Evolutionary conservation across 1,139 yeast species (phyloP).

Genomic region (Diutina ranongensis): DNA sequence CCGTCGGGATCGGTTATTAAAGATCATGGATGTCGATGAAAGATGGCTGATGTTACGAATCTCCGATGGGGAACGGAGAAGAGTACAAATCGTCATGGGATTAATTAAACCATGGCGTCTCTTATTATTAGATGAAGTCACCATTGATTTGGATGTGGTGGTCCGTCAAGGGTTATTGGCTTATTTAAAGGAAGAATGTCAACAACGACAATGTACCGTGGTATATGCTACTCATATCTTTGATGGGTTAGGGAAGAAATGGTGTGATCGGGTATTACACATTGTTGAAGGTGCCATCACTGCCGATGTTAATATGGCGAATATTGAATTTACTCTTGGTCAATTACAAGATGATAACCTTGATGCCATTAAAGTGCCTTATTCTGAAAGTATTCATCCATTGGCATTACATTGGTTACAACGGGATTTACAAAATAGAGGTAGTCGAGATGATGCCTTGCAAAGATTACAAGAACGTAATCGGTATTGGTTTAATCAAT

Average conservation of each 20-base stretch:
- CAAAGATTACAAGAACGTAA: not conserved
- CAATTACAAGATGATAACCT: slow-evolving; percentile 11
- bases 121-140: slow-evolving; percentile 81
- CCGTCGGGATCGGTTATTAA: slow-evolving; percentile 64
- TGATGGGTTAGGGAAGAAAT: slow-evolving; percentile 70
- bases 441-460: slow-evolving; percentile 35
- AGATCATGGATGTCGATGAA: slow-evolving; percentile 72
- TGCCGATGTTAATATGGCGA: slow-evolving; percentile 17
- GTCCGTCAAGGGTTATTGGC: slow-evolving; percentile 66
- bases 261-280: slow-evolving; percentile 87
- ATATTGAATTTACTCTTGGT: slow-evolving; percentile 18
- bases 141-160: slow-evolving; percentile 89
- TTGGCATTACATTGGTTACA: slow-evolving; percentile 56
- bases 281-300: slow-evolving; percentile 50
- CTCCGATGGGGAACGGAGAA: slow-evolving; percentile 88
- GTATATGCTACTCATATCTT: slow-evolving; percentile 94
- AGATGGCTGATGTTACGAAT: slow-evolving; percentile 88
- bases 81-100: slow-evolving; percentile 94
- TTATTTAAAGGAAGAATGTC: slow-evolving; percentile 64
- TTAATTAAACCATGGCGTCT: slow-evolving; percentile 82
- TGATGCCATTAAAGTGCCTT: slow-evolving; percentile 22
- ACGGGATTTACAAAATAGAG: slow-evolving; percentile 40
- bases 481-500: slow-evolving; percentile 1
- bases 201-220: slow-evolving; percentile 51
- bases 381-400: slow-evolving; percentile 54